Percentiles rank a stretch among this genome's conserved stretches.
Conservation (phyloP, 202 grass and related monocot genomes). For the Carex arenaria region DNA sequence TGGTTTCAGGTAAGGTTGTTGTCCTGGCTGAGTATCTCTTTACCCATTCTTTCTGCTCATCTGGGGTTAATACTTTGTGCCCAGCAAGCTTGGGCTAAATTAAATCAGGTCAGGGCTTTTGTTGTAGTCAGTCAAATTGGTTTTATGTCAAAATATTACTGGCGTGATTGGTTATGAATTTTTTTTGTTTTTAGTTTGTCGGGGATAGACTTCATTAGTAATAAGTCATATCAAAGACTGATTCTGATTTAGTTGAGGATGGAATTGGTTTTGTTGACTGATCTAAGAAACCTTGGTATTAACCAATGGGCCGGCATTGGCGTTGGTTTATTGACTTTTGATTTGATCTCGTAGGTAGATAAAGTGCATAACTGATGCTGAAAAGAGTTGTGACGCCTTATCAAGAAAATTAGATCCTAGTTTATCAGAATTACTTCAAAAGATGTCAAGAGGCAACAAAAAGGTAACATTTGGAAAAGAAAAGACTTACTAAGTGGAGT, state of each 20-base stretch:
- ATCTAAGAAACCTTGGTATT: not conserved
- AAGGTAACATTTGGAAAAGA: too few relatives aligned
- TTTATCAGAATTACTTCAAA: too few relatives aligned
- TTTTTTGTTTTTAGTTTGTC: too few relatives aligned
- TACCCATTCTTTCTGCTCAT: too few relatives aligned
- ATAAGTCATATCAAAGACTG: not conserved
- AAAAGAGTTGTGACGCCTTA: too few relatives aligned
- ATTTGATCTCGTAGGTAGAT: conserved; percentile 27
- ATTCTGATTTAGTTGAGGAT: not conserved
- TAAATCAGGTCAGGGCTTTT: not conserved
- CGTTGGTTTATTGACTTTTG: conserved; percentile 2
- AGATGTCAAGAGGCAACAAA: too few relatives aligned
- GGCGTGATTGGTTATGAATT: too few relatives aligned
- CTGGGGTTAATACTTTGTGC: too few relatives aligned
- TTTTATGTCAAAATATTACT: not conserved
- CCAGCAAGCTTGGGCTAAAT: not conserved
- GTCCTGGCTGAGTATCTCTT: not conserved
- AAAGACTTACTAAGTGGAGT: too few relatives aligned
- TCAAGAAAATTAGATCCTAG: too few relatives aligned
- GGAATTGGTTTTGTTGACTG: not conserved
- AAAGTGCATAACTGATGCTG: conserved; percentile 69
- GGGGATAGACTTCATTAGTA: not conserved
- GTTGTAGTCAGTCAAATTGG: not conserved
- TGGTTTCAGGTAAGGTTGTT: too few relatives aligned
- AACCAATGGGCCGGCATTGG: not conserved